Conservation (phyloP, 202 grass and related monocot genomes). For the Setaria viridis region DNA sequence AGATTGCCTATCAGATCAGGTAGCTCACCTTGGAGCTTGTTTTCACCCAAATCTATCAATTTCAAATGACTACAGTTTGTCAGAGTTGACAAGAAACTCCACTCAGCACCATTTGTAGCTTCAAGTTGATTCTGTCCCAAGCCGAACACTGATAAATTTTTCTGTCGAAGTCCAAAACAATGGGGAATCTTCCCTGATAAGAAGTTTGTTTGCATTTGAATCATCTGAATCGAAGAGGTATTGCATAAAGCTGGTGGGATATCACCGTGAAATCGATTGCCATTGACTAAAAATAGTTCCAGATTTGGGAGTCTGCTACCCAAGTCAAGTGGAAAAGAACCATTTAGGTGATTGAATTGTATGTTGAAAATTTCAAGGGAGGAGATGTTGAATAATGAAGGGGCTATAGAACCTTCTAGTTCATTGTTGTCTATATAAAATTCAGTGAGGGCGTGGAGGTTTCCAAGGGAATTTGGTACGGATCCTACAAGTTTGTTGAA, state of each 20-base stretch:
- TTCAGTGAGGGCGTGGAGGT: not conserved
- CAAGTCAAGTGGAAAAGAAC: conserved; percentile 24
- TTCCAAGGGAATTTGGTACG: conserved; percentile 37
- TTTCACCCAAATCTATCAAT: not conserved
- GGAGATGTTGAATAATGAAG: conserved; percentile 55
- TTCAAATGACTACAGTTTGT: conserved; percentile 34
- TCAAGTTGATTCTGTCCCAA: conserved; percentile 27
- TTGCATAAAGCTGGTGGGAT: conserved; percentile 52
- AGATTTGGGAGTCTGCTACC: conserved; percentile 22
- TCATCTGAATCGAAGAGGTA: conserved; percentile 26
- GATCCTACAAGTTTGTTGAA: conserved; percentile 36
- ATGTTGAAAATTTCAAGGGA: conserved; percentile 35
- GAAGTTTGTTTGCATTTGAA: not conserved
- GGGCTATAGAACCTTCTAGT: conserved; percentile 41
- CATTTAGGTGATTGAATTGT: conserved; percentile 24
- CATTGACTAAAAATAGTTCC: not conserved
- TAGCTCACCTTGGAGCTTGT: conserved; percentile 26
- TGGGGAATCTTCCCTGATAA: conserved; percentile 36
- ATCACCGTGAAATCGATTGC: conserved; percentile 23
- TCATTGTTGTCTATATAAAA: conserved; percentile 24
- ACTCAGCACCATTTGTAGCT: conserved; percentile 22
- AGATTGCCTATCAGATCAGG: conserved; percentile 36
- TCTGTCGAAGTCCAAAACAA: conserved; percentile 13
- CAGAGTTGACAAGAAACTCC: conserved; percentile 41
- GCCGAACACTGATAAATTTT: not conserved